These are phyloP conservation scores for Coniochaeta hoffmannii DNA, from an alignment of 2,329 filamentous ascomycete genomes.

Conservation along the genomic window DNA sequence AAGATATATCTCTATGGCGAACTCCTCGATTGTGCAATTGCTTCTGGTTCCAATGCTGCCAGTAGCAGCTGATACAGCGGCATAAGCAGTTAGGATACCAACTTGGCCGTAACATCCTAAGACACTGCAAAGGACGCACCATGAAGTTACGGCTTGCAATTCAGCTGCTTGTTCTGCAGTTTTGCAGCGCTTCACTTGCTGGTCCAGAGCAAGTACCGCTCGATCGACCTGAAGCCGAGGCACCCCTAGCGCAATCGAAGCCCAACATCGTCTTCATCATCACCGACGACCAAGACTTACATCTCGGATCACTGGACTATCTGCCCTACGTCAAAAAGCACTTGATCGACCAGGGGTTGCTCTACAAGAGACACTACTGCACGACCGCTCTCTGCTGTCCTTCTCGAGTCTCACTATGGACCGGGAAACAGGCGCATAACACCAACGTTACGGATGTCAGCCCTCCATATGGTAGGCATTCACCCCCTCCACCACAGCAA, in stretches of 20 bases:
- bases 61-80: neutral
- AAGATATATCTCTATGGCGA: neutral
- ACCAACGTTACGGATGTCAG: slow-evolving; percentile 47
- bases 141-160: neutral
- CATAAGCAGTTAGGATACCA: neutral
- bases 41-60: neutral
- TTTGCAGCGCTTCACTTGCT: neutral
- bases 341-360: slow-evolving; percentile 46
- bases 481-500: neutral
- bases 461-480: slow-evolving; percentile 14
- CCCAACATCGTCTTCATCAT: slow-evolving; percentile 57
- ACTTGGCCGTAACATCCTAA: neutral
- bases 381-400: slow-evolving; percentile 57
- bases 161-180: neutral
- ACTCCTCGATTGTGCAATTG: neutral
- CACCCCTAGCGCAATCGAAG: neutral
- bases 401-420: slow-evolving; percentile 53
- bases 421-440: slow-evolving; percentile 55
- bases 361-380: slow-evolving; percentile 51
- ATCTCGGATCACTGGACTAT: slow-evolving; percentile 51
- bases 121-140: neutral
- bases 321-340: slow-evolving; percentile 48
- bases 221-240: neutral
- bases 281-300: slow-evolving; percentile 58
- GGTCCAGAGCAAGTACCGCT: neutral